Evolutionary conservation across 345 rosid species (phyloP).

Genomic region (Eucalyptus caleyi): DNA sequence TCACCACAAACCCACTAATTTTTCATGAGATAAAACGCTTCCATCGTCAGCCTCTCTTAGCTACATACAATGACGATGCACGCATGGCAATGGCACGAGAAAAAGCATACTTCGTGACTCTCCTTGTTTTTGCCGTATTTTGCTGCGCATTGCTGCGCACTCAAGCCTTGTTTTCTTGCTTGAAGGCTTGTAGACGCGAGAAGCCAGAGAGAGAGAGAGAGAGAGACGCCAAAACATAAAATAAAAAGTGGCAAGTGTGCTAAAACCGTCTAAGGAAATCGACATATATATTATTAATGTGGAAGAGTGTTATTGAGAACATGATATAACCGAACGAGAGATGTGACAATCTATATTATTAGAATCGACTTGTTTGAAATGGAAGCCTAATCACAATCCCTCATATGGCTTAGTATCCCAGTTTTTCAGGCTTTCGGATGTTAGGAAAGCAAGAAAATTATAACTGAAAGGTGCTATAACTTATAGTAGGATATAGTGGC

Average conservation of each 20-base stretch:
- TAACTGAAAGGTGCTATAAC: neutral
- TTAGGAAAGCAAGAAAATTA: neutral
- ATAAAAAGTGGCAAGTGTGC: neutral
- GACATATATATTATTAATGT: neutral
- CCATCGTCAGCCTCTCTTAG: neutral
- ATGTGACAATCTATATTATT: neutral
- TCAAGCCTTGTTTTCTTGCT: neutral
- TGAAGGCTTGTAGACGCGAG: neutral
- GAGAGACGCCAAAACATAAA: neutral
- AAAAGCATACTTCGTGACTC: neutral
- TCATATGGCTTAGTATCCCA: neutral
- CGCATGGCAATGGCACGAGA: neutral
- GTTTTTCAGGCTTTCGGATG: neutral
- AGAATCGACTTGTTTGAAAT: neutral
- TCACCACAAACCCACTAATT: neutral
- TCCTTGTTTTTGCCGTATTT: neutral
- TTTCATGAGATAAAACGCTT: neutral
- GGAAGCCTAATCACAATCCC: neutral
- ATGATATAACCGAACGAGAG: neutral
- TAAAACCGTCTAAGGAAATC: neutral
- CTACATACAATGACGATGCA: neutral
- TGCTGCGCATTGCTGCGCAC: neutral
- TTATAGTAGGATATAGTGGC: neutral
- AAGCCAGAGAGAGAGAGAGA: neutral
- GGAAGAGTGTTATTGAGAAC: neutral